A percentile compares a stretch with the other conserved stretches of the same genome.
These are phyloP conservation scores for Fusarium succisae DNA, from an alignment of 2,329 filamentous ascomycete genomes.

Conservation along the genomic window DNA sequence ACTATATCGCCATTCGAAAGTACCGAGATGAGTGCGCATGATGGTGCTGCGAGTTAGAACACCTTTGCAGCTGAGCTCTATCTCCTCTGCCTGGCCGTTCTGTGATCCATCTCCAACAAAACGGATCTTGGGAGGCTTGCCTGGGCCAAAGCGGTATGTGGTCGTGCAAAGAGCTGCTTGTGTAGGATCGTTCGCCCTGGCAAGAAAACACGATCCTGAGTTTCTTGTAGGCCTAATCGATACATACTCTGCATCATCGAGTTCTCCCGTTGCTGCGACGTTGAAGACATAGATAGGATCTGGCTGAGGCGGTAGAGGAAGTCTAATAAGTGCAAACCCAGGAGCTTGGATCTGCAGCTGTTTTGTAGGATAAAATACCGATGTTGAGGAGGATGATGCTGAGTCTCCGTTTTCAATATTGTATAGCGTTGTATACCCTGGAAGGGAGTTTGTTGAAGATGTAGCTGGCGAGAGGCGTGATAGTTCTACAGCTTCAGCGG, in stretches of 20 bases:
- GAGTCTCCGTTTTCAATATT: background rate
- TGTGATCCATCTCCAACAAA: constrained; percentile 20
- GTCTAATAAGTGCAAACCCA: constrained; percentile 55
- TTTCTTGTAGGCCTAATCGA: constrained; percentile 58
- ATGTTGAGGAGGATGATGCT: constrained; percentile 6
- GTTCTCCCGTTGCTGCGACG: constrained; percentile 50
- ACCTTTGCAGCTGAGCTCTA: constrained; percentile 46
- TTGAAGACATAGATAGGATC: constrained; percentile 55
- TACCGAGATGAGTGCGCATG: constrained; percentile 59
- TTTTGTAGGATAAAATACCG: constrained; percentile 53
- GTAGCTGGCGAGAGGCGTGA: constrained; percentile 37
- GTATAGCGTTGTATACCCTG: constrained; percentile 38
- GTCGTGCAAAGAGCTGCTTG: constrained; percentile 58
- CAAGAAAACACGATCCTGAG: constrained; percentile 60
- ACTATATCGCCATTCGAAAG: constrained; percentile 66
- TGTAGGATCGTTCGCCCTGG: constrained; percentile 51
- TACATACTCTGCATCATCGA: constrained; percentile 57
- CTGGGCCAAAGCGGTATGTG: constrained; percentile 66
- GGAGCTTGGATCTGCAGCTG: constrained; percentile 59
- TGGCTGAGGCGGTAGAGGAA: constrained; percentile 51
- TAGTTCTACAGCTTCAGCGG: constrained; percentile 39
- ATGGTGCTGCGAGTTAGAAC: constrained; percentile 57
- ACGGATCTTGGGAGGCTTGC: constrained; percentile 58
- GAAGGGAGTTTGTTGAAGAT: constrained; percentile 42
- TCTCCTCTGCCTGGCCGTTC: constrained; percentile 30